Base-by-base conservation (phyloP, 768 basidiomycete species). In the Naganishia friedmannii region DNA sequence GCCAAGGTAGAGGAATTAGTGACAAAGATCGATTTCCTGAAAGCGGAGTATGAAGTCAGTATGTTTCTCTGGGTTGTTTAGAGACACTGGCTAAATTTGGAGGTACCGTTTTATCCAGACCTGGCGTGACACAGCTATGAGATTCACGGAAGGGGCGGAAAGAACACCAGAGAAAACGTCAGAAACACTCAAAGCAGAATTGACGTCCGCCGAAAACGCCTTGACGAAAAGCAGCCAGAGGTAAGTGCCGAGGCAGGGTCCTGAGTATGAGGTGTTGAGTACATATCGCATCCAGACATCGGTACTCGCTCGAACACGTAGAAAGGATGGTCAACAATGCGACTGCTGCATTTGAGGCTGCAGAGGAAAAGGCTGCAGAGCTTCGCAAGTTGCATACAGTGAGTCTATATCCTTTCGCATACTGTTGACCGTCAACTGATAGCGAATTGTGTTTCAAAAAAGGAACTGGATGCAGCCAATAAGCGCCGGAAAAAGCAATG, bases 201-300 rank as follows among this genome's bases (percentile, higher is more conserved):
- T 53, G 48, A 54, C 28, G 4, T 46, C 65, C 15, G 46, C 65
- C 48, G 53, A 54, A 32, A 34, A 28, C 9, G 65, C 65, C 31
- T 53, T 66, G 48, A 53, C 23, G 34, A 66, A 66, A 31, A 66
- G 53, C 31, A 54, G 31, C 10, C 46, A 37, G 13, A 54, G 53
- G 65, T 66, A 26, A 53, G 65, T 21, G 26, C 42, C 12, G 3
- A 12, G 15, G 19, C 42, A 26, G 8, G 4, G 3, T 6, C n/a
- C 46, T 42, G 37, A 13, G 37, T 2, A 37, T 12, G 13, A 39
- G 7, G 9, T 15, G 26, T 26, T 45, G 7, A 45, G 42, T 23
- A 1, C 10, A 58, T 58, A 21, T 26, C 12, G 23, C 42, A 34
- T 58, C 7, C 29, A 63, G 60, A n/a, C 60, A 63, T 45, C 60